Evolutionary conservation across 805 yeast genomes (phyloP).

Genomic region (Candida sithepensis): DNA sequence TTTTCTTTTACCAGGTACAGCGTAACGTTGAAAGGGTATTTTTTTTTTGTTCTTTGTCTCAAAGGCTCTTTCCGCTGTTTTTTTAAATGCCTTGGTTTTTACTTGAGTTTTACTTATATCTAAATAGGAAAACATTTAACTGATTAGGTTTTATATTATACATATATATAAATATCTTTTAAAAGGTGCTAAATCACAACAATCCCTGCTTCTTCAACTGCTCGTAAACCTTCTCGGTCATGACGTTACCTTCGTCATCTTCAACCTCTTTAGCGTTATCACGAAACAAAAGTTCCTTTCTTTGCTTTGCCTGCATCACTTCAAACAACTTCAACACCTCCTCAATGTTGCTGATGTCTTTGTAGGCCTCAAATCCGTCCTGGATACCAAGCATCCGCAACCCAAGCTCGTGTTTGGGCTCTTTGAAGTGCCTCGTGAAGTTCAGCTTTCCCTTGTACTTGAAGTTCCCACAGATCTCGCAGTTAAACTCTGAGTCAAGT

Average conservation of each 20-base stretch:
- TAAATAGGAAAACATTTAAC: not conserved
- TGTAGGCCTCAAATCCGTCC: slow-evolving; percentile 42
- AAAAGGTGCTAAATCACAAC: too few relatives aligned
- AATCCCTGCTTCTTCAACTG: slow-evolving; percentile 89
- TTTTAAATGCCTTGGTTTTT: too few relatives aligned
- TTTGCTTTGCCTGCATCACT: slow-evolving; percentile 35
- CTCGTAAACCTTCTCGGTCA: slow-evolving; percentile 76
- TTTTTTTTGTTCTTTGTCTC: not conserved
- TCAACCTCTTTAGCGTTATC: slow-evolving; percentile 77
- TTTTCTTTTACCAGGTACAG: not conserved
- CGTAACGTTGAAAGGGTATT: too few relatives aligned
- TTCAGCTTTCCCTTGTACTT: slow-evolving; percentile 69
- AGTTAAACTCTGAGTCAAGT: slow-evolving; percentile 60
- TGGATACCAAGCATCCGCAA: slow-evolving; percentile 71
- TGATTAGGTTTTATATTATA: not conserved
- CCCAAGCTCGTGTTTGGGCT: slow-evolving; percentile 67
- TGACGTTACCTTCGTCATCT: slow-evolving; percentile 89
- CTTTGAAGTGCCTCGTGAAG: slow-evolving; percentile 75
- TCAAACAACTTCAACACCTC: slow-evolving; percentile 67
- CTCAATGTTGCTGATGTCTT: slow-evolving; percentile 59
- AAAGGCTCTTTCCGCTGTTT: too few relatives aligned
- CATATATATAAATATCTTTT: not conserved
- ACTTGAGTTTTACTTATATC: not conserved
- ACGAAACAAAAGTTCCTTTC: slow-evolving; percentile 36
- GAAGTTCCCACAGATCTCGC: slow-evolving; percentile 84